Base-by-base conservation (phyloP, 352 stramenopile genomes). In the Phytophthora sansomeana region DNA sequence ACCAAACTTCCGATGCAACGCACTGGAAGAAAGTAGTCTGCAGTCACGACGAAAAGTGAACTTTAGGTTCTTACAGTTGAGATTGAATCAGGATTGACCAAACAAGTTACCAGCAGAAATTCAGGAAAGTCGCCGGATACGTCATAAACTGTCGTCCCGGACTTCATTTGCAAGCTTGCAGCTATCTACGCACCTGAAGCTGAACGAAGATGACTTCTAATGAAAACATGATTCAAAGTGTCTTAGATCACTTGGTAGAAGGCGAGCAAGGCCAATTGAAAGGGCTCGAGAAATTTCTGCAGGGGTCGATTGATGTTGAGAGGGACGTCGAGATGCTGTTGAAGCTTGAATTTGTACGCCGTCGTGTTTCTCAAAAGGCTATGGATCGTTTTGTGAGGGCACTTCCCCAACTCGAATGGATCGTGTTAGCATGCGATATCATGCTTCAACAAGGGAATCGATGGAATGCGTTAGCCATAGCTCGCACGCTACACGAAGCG, bases 311-410 rank as follows among this genome's bases (percentile, higher is more conserved):
- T 35, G 19, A 42, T 16, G 29, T 68, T 19, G 33, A 58, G 19
- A 30, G 42, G 24, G 19, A 44, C 9, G 32, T 67, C 17, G 28
- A 51, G 13, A 30, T 5, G 5, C 10, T 68, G 10, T 30, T 67
- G 24, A 3, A 5, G 11, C 16, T 56, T 6, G 41, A 62, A 13
- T 1, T 28, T 6, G 16, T 16, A 4, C 58, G 43, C 24, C 21
- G 28, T 28, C 35, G 46, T 36, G 28, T 58, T 26, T 44, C 47
- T 28, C 28, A 38, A 33, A n/a, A 65, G 11, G 19, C 19, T 13
- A 52, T 63, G 28, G 43, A 58, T 4, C 6, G 26, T 1, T 68
- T 63, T 43, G 60, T 68, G 8, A 4, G 38, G 13, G 30, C n/a
- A 24, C 52, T 69, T 8, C 52, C 36, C 3, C 28, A 53, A 13